Evolutionary conservation across 116 monocot genomes (phyloP).

Genomic region (Dioscorea cayenensis): DNA sequence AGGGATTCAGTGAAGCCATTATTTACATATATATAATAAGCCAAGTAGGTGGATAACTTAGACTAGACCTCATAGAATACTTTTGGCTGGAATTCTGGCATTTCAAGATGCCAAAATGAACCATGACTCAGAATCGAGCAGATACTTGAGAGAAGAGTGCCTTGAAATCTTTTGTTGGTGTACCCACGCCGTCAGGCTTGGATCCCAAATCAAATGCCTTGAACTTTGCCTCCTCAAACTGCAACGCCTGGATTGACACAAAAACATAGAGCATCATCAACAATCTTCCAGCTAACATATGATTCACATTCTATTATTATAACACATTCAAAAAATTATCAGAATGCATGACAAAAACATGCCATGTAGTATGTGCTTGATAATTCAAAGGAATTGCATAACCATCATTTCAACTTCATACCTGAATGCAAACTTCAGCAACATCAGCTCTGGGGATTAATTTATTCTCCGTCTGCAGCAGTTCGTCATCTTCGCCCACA

Average conservation of each 20-base stretch:
- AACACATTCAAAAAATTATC: no score
- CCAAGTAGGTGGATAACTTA: no score
- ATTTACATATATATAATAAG: neutral
- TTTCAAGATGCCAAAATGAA: no score
- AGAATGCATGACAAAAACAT: conserved; percentile 3
- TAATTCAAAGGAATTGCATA: neutral
- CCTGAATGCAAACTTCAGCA: conserved; percentile 96
- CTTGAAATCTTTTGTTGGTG: conserved; percentile 76
- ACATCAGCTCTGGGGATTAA: conserved; percentile 88
- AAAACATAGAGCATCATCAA: no score
- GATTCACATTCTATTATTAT: no score
- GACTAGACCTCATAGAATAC: no score
- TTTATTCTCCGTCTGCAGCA: conserved; percentile 82
- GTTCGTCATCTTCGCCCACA: conserved; percentile 86
- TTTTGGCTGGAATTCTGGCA: no score
- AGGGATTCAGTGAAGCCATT: no score
- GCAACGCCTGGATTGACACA: conserved; percentile 38
- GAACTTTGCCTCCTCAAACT: conserved; percentile 75
- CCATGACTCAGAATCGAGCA: conserved; percentile 46
- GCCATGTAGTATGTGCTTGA: neutral
- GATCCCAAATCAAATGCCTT: no score
- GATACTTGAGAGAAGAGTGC: conserved; percentile 55
- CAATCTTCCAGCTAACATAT: no score
- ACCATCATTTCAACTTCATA: conserved; percentile 12
- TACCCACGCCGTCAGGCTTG: conserved; percentile 14